Evolutionary conservation across 148 eudicot genomes (phyloP), one percentile per base, ranked within the genome.

Genomic region (Silene conica): DNA sequence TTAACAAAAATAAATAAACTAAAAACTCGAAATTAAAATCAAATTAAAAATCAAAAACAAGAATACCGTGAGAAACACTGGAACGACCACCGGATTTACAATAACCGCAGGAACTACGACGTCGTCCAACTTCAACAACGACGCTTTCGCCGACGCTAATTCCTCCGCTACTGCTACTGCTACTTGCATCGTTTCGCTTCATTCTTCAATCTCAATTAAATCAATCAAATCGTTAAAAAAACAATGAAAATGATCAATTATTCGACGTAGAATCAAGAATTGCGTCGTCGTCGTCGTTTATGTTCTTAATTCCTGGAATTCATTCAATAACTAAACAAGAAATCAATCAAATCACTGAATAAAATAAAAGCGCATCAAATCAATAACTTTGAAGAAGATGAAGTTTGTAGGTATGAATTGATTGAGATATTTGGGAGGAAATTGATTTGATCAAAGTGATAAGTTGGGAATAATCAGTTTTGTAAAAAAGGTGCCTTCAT

Each of bases 11-110:
- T 3, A 48, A 50, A 3, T 3, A 15, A 50, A 50, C 55, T 50
- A 14, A 50, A 50, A 11, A 50, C 6, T 38, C 43, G 43, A 9
- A 23, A 63, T 63, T 19, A 28, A 15, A 63, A 38, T 13, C 10
- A 3, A 3, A 63, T 18, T 6, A 15, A 48, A 31, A 3, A 10
- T 13, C 20, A 43, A 62, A 43, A 72, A 69, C 73, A 61, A 13
- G 50, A 28, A 63, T 31, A 92, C 99, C 99, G 63, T 95, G 89
- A 81, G 92, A 73, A n/a, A 89, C 75, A 74, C 99, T 92, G 65
- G 96, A 72, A 11, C 63, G 81, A 34, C 75, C 71, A 58, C 86
- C 87, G 76, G 96, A 92, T 90, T 81, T 90, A 67, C 99, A 95
- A 73, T 95, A 95, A 18, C 97, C 97, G 46, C 99, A 95, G 25